Evolutionary conservation across 345 rosid species (phyloP), one percentile per base, ranked within the genome.

Genomic region (Microcos paniculata): DNA sequence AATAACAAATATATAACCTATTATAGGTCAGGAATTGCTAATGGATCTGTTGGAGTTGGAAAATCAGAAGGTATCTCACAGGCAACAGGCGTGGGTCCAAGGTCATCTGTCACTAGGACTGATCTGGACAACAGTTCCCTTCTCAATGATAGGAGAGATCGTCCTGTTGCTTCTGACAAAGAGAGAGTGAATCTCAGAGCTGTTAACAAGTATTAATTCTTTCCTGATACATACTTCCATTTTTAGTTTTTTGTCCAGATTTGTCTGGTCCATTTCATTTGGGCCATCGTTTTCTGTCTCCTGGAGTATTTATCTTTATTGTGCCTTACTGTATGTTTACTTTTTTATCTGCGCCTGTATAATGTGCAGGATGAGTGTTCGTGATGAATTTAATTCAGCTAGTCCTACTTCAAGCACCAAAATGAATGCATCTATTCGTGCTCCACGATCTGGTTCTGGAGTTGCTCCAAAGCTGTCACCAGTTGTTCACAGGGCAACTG

Each of bases 111-210:
- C 71, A 83, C 97, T 57, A 86, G 90, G 91, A 68, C 86, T 68
- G 97, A 92, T 69, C 78, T 84, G 42, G 96, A 90, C 70, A 86
- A 86, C 81, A 80, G 74, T 82, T 82, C 90, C 61, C 73, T 84
- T 85, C 82, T 82, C 72, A 86, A 69, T 85, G 97, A 94, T 72
- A 88, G 85, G 90, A 91, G 89, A 85, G 98, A 94, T 79, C 90
- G 94, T 56, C 80, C 90, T 74, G 61, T 77, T 83, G 89, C 84
- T 82, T 89, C 85, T 23, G 98, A 92, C 66, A 94, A 94, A 82
- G 99, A 93, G 77, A 88, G 91, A 82, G 85, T 79, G 84, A 92
- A 88, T 78, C 73, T 87, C 68, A 96, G 91, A 84, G 84, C 91
- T 67, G 80, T 85, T 80, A 91, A 85, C 83, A 96, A 90, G 99